Evolutionary conservation across 257 asterid genomes (phyloP).

Genomic region (Thymus mandschuricus): DNA sequence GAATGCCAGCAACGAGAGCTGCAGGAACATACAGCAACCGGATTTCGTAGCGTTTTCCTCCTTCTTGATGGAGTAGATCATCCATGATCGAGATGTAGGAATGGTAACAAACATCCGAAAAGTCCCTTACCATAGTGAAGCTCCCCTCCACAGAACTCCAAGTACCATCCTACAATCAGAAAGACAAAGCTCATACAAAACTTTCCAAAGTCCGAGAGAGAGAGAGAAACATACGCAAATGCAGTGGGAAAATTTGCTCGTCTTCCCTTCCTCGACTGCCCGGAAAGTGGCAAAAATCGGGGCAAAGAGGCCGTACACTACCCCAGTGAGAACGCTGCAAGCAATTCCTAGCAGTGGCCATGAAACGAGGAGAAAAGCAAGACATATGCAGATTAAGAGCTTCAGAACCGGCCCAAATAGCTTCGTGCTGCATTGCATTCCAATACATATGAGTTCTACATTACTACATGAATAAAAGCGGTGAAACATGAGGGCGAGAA

Average conservation of each 20-base stretch:
- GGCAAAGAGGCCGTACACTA: constrained; percentile 67
- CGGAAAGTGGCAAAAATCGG: constrained; percentile 67
- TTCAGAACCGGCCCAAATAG: constrained; percentile 70
- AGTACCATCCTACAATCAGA: constrained; percentile 69
- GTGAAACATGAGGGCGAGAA: constrained; percentile 2
- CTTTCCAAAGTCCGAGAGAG: not conserved
- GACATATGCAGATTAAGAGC: constrained; percentile 47
- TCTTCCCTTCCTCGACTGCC: constrained; percentile 69
- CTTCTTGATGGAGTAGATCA: constrained; percentile 58
- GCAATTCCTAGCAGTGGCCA: constrained; percentile 58
- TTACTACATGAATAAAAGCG: not conserved
- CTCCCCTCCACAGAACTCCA: constrained; percentile 62
- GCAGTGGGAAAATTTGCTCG: constrained; percentile 58
- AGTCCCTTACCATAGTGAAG: constrained; percentile 64
- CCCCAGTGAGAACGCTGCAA: constrained; percentile 57
- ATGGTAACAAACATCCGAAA: constrained; percentile 60
- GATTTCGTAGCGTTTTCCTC: constrained; percentile 68
- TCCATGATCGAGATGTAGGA: constrained; percentile 70
- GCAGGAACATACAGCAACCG: constrained; percentile 66
- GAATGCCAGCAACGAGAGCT: constrained; percentile 58
- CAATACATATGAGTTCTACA: not conserved
- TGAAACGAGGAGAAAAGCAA: constrained; percentile 36
- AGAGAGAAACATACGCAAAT: constrained; percentile 46
- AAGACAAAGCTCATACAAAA: constrained; percentile 7
- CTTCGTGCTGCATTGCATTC: constrained; percentile 55